These are phyloP conservation scores for Coemansia sp. DNA, from an alignment of 192 early-diverging fungal species.

Conservation along the genomic window DNA sequence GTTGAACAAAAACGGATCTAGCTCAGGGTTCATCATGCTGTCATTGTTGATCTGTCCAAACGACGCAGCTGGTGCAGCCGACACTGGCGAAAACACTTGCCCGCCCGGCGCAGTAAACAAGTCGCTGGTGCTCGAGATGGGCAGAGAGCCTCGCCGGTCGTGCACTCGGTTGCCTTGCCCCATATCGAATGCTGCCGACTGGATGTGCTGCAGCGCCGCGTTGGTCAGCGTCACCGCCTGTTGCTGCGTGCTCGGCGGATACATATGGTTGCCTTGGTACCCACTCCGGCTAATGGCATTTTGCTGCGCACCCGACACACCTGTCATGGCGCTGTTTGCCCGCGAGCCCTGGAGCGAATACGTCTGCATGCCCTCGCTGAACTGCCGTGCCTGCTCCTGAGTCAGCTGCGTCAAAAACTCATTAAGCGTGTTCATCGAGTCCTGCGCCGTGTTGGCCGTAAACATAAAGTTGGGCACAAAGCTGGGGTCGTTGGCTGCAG, in stretches of 20 bases:
- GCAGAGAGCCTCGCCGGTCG: conserved; percentile 36
- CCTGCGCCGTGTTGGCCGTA: conserved; percentile 36
- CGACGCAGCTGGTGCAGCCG: background rate
- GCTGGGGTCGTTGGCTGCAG: background rate
- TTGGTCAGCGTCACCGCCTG: conserved; percentile 13
- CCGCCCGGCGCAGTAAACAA: conserved; percentile 40
- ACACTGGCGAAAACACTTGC: conserved; percentile 12
- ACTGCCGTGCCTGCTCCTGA: conserved; percentile 45
- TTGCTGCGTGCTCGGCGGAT: background rate
- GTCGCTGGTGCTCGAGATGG: conserved; percentile 44
- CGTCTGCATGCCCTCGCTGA: conserved; percentile 41
- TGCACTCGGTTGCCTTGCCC: conserved; percentile 15
- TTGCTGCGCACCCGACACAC: too few species aligned
- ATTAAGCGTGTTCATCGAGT: conserved; percentile 47
- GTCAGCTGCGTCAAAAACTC: conserved; percentile 47
- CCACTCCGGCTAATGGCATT: background rate
- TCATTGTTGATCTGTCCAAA: conserved; percentile 15
- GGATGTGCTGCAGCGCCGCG: conserved; percentile 34
- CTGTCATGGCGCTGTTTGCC: background rate
- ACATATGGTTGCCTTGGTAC: background rate
- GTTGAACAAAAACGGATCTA: conserved; percentile 53
- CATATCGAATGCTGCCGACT: conserved; percentile 19
- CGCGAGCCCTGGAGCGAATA: conserved; percentile 36
- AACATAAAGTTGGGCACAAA: conserved; percentile 33
- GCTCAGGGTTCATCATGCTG: conserved; percentile 17